phyloP scores from a whole-genome alignment of 192 early-diverging fungal genomes.

The Linnemannia zychae region DNA sequence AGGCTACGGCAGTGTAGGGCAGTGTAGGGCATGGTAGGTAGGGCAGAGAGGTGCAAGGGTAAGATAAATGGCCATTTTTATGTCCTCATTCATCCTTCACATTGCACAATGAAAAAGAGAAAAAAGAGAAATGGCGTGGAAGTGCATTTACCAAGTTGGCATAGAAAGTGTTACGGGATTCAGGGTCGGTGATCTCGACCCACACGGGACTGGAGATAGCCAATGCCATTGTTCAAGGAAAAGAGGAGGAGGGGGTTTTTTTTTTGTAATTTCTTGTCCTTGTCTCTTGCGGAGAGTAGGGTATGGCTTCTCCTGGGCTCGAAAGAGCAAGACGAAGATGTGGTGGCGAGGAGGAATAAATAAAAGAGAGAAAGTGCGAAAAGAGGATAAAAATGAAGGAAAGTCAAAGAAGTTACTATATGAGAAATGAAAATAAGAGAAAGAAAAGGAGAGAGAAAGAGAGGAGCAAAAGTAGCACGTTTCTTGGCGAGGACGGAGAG shows the following conservation, averaged over 20 bases:
- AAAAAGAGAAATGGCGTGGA: not conserved
- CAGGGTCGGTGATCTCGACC: conserved; percentile 79
- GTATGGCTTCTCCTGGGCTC: not conserved
- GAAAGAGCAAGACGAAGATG: not conserved
- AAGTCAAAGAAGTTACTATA: not conserved
- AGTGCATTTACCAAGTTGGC: conserved; percentile 71
- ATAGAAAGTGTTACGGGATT: conserved; percentile 74
- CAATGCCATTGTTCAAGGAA: conserved; percentile 32
- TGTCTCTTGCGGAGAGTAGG: not conserved
- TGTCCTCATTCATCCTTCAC: conserved; percentile 9
- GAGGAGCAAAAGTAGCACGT: conserved; percentile 1
- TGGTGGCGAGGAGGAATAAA: not conserved
- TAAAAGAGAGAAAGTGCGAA: not conserved
- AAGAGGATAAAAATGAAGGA: not conserved
- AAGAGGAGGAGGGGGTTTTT: too few species aligned
- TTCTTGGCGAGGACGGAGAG: conserved; percentile 5
- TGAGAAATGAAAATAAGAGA: not conserved
- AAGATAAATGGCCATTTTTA: not conserved
- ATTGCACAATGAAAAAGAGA: not conserved
- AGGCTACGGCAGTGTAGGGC: too few species aligned
- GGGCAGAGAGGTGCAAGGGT: not conserved
- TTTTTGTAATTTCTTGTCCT: too few species aligned
- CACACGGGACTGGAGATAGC: conserved; percentile 57
- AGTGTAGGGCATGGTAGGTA: too few species aligned
- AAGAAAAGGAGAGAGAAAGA: conserved; percentile 10